Conservation (phyloP, 1,284 basidiomycete genomes). For the Sporisorium reilianum region DNA sequence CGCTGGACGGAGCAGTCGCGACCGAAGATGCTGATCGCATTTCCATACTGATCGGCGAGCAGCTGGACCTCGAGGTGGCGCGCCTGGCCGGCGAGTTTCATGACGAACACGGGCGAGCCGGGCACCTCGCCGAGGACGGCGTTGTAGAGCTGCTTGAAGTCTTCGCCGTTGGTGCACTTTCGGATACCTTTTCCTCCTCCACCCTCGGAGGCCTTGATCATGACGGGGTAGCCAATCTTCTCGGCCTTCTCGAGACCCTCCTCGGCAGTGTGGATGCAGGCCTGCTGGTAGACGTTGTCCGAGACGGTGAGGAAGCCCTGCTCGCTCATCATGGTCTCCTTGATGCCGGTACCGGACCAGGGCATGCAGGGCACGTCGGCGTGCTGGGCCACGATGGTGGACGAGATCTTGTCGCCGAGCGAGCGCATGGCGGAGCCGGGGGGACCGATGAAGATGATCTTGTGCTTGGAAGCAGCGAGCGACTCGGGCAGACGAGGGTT, state of each 20-base stretch:
- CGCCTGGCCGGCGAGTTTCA: constrained; percentile 98
- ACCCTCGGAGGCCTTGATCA: constrained; percentile 99
- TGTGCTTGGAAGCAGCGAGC: constrained; percentile 88
- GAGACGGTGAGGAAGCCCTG: constrained; percentile 93
- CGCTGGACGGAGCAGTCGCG: constrained; percentile 99
- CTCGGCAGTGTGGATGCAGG: constrained; percentile 90
- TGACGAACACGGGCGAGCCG: constrained; percentile 99
- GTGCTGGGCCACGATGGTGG: constrained; percentile 97
- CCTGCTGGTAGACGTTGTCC: constrained; percentile 88
- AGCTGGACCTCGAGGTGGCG: constrained; percentile 98
- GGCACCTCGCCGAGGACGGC: constrained; percentile 93
- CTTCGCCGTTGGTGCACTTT: constrained; percentile 73
- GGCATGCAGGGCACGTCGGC: constrained; percentile 98
- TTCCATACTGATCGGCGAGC: constrained; percentile 98
- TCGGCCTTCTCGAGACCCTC: constrained; percentile 87
- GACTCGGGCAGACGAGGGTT: constrained; percentile 98
- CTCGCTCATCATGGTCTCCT: constrained; percentile 85
- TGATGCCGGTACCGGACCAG: constrained; percentile 97
- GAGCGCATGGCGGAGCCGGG: constrained; percentile 99
- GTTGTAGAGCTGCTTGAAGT: constrained; percentile 92
- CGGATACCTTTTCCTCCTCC: constrained; percentile 92
- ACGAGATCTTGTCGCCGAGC: constrained; percentile 99
- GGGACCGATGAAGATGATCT: constrained; percentile 99
- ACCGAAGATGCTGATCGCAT: constrained; percentile 98
- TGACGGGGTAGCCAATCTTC: constrained; percentile 94